Percentiles rank a stretch among this genome's conserved stretches.
These are phyloP conservation scores for Aspergillus pseudoviridinutans DNA, from an alignment of 2,329 filamentous ascomycete genomes.

Conservation along the genomic window DNA sequence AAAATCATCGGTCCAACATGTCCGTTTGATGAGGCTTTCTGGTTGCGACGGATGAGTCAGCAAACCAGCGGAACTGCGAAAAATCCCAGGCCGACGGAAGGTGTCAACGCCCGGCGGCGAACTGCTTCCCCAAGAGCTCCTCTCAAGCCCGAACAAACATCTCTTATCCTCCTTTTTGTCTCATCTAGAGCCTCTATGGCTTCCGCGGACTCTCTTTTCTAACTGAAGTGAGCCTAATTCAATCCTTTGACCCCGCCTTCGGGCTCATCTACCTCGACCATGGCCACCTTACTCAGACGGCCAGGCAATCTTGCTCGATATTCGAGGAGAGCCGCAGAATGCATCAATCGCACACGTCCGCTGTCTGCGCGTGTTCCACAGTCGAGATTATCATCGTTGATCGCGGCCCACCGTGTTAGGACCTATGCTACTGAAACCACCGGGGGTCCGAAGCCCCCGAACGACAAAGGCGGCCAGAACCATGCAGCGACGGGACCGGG, in stretches of 20 bases:
- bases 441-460: conserved; percentile 42
- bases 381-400: conserved; percentile 36
- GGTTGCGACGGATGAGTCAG: conserved; percentile 30
- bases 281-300: conserved; percentile 65
- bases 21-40: conserved; percentile 11
- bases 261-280: conserved; percentile 44
- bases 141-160: conserved; percentile 5
- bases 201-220: conserved; percentile 18
- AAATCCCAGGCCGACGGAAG: conserved; percentile 23
- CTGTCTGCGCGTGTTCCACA: conserved; percentile 36
- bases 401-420: conserved; percentile 32
- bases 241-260: conserved; percentile 15
- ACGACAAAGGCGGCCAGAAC: conserved; percentile 32
- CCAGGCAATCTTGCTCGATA: conserved; percentile 63
- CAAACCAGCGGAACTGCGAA: conserved; percentile 25
- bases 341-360: conserved; percentile 49
- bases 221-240: conserved; percentile 13
- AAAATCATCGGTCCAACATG: neutral
- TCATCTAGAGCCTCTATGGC: conserved; percentile 24
- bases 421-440: conserved; percentile 44
- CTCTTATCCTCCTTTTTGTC: conserved; percentile 10
- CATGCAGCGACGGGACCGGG: conserved; percentile 34
- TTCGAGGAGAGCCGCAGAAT: conserved; percentile 54
- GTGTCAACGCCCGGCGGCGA: conserved; percentile 11
- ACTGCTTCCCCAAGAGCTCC: conserved; percentile 24